phyloP scores from a whole-genome alignment of 2,329 filamentous ascomycete species.

The Xylariaceae sp. region DNA sequence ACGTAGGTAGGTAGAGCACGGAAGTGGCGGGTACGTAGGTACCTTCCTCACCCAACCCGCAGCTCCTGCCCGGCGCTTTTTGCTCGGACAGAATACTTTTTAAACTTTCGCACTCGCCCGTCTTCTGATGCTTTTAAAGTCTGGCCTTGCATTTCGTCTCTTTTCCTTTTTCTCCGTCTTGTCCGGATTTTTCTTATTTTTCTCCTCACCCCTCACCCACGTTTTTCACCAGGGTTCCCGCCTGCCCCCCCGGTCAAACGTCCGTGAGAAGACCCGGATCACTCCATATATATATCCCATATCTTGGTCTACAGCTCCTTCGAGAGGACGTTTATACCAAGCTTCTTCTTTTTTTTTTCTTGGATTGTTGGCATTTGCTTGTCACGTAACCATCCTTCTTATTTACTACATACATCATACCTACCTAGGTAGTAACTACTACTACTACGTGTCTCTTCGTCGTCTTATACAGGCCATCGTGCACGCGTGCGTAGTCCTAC shows the following conservation, averaged over 20 bases:
- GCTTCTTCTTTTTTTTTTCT: no score
- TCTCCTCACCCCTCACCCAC: neutral
- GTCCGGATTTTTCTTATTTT: neutral
- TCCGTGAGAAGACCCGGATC: neutral
- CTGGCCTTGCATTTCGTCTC: neutral
- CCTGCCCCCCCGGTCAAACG: no score
- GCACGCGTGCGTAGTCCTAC: neutral
- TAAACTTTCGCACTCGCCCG: neutral
- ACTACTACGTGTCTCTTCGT: neutral
- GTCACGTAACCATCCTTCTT: neutral
- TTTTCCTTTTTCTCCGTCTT: neutral
- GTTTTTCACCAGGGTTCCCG: no score
- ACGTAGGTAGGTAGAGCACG: neutral
- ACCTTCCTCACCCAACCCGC: no score
- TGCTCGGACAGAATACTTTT: no score
- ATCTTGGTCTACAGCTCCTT: no score
- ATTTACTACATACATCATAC: neutral
- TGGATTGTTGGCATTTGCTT: neutral
- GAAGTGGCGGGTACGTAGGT: no score
- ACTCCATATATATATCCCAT: neutral
- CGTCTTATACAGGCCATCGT: neutral
- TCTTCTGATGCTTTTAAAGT: neutral
- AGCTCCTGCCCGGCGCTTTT: no score
- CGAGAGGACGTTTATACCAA: neutral
- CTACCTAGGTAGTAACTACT: neutral